Evolutionary conservation across 2,329 filamentous ascomycete species (phyloP).

Genomic region (Fusarium sp.): DNA sequence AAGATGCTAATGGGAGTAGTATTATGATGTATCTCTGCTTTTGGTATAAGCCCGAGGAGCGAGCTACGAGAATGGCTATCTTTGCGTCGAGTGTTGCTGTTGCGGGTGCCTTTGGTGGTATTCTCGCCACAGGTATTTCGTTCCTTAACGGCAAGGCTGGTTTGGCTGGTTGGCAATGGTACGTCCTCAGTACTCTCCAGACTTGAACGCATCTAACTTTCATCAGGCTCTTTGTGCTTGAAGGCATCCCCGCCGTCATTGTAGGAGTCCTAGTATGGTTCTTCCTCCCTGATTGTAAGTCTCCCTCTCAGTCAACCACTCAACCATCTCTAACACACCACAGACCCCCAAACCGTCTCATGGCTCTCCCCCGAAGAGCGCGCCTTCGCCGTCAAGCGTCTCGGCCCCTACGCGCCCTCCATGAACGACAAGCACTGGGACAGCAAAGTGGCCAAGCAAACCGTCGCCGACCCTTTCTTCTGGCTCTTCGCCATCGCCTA

Average conservation of each 20-base stretch:
- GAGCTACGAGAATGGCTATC: conserved; percentile 69
- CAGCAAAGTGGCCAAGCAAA: conserved; percentile 50
- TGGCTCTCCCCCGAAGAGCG: conserved; percentile 53
- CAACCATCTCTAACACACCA: neutral
- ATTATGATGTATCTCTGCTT: conserved; percentile 71
- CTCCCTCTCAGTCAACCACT: neutral
- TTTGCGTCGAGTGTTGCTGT: conserved; percentile 71
- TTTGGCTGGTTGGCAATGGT: conserved; percentile 66
- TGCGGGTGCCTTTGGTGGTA: conserved; percentile 71
- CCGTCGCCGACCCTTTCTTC: conserved; percentile 52
- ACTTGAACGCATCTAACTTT: neutral
- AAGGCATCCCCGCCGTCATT: conserved; percentile 51
- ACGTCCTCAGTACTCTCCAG: neutral
- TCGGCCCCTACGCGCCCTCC: conserved; percentile 52
- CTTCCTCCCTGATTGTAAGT: conserved; percentile 51
- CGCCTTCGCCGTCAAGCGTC: conserved; percentile 53
- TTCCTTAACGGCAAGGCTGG: conserved; percentile 61
- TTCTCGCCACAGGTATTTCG: conserved; percentile 66
- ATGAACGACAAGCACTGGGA: conserved; percentile 55
- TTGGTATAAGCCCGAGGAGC: conserved; percentile 72
- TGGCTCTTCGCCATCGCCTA: conserved; percentile 52
- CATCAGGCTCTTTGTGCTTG: conserved; percentile 72
- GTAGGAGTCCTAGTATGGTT: conserved; percentile 52
- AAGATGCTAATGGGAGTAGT: conserved; percentile 19
- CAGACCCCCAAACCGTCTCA: conserved; percentile 51